Evolutionary conservation across 768 basidiomycete genomes (phyloP).

Genomic region (Lactarius psammicola): DNA sequence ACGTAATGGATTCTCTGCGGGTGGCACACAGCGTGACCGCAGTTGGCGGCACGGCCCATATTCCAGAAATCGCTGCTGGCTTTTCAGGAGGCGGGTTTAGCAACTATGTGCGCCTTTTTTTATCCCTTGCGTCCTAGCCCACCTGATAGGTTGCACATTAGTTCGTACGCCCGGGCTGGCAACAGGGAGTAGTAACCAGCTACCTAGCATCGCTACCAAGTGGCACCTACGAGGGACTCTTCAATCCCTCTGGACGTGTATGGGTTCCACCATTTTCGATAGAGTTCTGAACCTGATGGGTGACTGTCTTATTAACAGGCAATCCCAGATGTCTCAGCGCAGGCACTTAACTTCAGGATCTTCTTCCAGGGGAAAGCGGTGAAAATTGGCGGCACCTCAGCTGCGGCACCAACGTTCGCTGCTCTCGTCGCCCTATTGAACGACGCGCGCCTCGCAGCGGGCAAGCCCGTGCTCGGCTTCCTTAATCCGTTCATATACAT

Average conservation of each 20-base stretch:
- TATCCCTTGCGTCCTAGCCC: not conserved
- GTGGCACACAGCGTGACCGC: slow-evolving; percentile 54
- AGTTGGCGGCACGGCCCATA: slow-evolving; percentile 59
- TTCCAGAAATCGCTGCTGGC: slow-evolving; percentile 57
- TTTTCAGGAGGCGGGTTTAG: slow-evolving; percentile 79
- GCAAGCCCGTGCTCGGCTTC: slow-evolving; percentile 54
- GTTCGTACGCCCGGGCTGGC: slow-evolving; percentile 56
- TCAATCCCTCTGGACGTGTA: slow-evolving; percentile 55
- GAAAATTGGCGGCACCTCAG: slow-evolving; percentile 56
- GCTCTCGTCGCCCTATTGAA: slow-evolving; percentile 47
- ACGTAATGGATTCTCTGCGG: not conserved
- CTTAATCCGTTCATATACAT: slow-evolving; percentile 63
- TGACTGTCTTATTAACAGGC: slow-evolving; percentile 38
- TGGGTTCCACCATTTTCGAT: slow-evolving; percentile 10
- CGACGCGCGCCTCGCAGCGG: slow-evolving; percentile 51
- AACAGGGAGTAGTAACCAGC: slow-evolving; percentile 42
- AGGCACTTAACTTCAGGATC: slow-evolving; percentile 46
- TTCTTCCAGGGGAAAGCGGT: slow-evolving; percentile 38
- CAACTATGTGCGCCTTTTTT: slow-evolving; percentile 48
- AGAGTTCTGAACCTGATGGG: not conserved
- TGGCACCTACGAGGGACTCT: slow-evolving; percentile 53
- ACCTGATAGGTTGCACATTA: slow-evolving; percentile 27
- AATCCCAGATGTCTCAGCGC: slow-evolving; percentile 61
- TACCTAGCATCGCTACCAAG: slow-evolving; percentile 46
- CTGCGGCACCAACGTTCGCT: slow-evolving; percentile 56